Conservation (phyloP, 352 stramenopile genomes). For the Globisporangium polare region DNA sequence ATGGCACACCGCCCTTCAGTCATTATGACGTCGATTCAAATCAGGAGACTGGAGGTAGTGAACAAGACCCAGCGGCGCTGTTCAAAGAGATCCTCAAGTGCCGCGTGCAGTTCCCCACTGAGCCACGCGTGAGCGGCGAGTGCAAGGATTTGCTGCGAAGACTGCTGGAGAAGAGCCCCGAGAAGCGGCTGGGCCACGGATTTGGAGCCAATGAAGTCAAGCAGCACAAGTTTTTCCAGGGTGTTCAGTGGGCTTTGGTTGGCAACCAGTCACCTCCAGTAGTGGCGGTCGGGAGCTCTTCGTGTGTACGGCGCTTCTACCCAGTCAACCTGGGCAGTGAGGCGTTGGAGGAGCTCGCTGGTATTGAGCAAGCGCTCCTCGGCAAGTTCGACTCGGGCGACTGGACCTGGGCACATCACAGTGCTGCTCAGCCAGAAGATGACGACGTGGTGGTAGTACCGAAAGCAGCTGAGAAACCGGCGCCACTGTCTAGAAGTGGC, state of each 20-base stretch:
- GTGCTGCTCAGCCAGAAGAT: background rate
- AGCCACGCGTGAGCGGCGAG: constrained; percentile 15
- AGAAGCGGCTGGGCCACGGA: constrained; percentile 23
- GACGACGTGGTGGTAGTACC: background rate
- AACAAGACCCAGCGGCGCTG: constrained; percentile 26
- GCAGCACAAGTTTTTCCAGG: constrained; percentile 27
- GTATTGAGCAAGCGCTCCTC: background rate
- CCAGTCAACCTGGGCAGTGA: background rate
- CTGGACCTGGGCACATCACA: background rate
- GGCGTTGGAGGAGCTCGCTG: background rate
- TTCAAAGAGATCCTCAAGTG: constrained; percentile 52
- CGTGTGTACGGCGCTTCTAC: background rate
- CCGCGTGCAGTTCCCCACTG: constrained; percentile 33
- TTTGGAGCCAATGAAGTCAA: constrained; percentile 29
- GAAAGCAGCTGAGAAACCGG: background rate
- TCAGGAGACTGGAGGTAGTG: background rate
- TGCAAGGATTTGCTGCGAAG: constrained; percentile 28
- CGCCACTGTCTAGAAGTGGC: background rate
- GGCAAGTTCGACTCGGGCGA: background rate
- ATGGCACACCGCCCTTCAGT: constrained; percentile 55
- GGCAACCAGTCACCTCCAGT: constrained; percentile 4
- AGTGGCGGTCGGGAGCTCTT: background rate
- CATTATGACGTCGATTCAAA: background rate
- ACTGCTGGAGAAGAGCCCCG: constrained; percentile 19
- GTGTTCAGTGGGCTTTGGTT: constrained; percentile 24